Evolutionary conservation across 495 filamentous ascomycete species (phyloP).

Genomic region (Polyplosphaeria fusca): DNA sequence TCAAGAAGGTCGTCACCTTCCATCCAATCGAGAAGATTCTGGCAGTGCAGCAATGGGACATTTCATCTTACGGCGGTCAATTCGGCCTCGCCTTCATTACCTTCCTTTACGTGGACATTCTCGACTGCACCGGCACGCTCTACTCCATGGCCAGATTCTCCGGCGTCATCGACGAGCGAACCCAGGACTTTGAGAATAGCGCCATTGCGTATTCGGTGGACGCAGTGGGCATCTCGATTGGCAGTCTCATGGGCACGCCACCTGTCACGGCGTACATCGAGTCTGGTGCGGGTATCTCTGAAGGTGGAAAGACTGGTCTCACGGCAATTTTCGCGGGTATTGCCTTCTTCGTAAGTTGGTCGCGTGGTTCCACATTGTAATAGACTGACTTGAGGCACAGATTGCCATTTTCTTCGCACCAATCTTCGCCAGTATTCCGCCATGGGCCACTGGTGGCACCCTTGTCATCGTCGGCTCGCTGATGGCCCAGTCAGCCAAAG

Average conservation of each 20-base stretch:
- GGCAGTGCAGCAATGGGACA: constrained; percentile 64
- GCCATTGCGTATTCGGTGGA: constrained; percentile 76
- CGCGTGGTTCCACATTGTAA: too few relatives aligned
- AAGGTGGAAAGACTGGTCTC: constrained; percentile 77
- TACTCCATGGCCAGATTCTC: constrained; percentile 83
- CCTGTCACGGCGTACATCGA: constrained; percentile 82
- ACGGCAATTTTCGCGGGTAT: constrained; percentile 72
- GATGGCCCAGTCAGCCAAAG: constrained; percentile 69
- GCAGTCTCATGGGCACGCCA: constrained; percentile 67
- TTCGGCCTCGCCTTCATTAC: constrained; percentile 78
- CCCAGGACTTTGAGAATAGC: constrained; percentile 75
- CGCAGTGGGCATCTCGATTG: constrained; percentile 72
- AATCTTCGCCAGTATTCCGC: constrained; percentile 79
- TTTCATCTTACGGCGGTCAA: constrained; percentile 60
- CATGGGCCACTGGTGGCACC: constrained; percentile 80
- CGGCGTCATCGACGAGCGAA: constrained; percentile 66
- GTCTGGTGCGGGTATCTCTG: constrained; percentile 78
- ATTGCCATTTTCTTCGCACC: constrained; percentile 82
- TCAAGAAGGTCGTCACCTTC: constrained; percentile 78
- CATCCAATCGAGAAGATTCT: constrained; percentile 66
- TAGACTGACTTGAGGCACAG: too few relatives aligned
- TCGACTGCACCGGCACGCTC: constrained; percentile 70
- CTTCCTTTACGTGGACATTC: constrained; percentile 81
- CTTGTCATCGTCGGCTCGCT: constrained; percentile 73
- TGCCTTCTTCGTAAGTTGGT: constrained; percentile 64